Evolutionary conservation across 2,329 filamentous ascomycete species (phyloP).

Genomic region (Phialocephala sp.): DNA sequence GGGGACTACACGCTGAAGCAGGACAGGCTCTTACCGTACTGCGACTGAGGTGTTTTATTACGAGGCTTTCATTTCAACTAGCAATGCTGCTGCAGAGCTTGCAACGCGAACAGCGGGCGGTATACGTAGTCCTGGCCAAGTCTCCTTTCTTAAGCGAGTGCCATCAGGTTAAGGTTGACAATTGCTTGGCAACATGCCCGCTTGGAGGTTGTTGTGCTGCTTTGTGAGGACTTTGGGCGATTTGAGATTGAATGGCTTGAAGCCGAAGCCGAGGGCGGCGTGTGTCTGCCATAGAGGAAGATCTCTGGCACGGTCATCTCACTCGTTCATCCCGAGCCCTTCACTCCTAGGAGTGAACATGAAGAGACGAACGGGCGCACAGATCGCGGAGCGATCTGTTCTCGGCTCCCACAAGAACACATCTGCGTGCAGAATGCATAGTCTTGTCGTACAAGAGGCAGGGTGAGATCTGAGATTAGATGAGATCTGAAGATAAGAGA

Average conservation of each 20-base stretch:
- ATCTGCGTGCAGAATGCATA: conserved; percentile 1
- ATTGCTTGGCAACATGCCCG: neutral
- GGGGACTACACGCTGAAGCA: conserved; percentile 20
- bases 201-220: neutral
- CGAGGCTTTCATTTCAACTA: conserved; percentile 29
- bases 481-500: conserved; percentile 27
- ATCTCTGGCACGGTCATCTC: neutral
- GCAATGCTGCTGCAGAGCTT: conserved; percentile 1
- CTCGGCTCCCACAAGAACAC: conserved; percentile 1
- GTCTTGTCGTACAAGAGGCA: conserved; percentile 3
- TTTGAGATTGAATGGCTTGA: neutral
- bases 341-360: neutral
- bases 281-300: neutral
- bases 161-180: neutral
- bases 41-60: conserved; percentile 19
- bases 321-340: neutral
- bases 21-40: conserved; percentile 6
- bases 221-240: neutral
- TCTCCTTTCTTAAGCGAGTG: conserved; percentile 1
- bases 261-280: neutral
- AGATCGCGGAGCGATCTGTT: conserved; percentile 4
- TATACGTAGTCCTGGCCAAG: conserved; percentile 1
- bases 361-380: conserved; percentile 8
- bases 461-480: conserved; percentile 25
- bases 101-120: neutral